Percentiles rank a stretch among this genome's conserved stretches.
phyloP scores from a whole-genome alignment of 768 basidiomycete species.

The Pleurotus cornucopiae region DNA sequence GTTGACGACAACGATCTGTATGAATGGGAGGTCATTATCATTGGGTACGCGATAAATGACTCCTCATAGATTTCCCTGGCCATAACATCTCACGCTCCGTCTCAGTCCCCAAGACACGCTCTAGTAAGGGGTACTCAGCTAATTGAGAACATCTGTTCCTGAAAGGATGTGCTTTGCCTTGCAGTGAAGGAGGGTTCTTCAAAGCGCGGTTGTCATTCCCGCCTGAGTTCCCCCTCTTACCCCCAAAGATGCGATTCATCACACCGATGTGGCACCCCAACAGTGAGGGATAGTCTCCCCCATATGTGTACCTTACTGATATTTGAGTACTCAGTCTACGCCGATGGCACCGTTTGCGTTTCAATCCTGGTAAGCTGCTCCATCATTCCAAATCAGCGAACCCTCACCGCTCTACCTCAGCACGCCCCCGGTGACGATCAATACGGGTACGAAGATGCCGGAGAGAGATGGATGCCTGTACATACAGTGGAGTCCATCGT shows the following conservation, averaged over 20 bases:
- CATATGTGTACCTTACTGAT: slow-evolving; percentile 1
- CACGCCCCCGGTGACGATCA: slow-evolving; percentile 96
- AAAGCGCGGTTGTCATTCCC: slow-evolving; percentile 90
- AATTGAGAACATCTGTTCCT: slow-evolving; percentile 12
- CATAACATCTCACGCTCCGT: slow-evolving; percentile 16
- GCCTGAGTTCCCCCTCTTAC: slow-evolving; percentile 81
- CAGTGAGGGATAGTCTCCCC: slow-evolving; percentile 49
- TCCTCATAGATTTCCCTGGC: slow-evolving; percentile 1
- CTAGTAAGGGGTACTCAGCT: slow-evolving; percentile 51
- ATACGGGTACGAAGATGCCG: slow-evolving; percentile 94
- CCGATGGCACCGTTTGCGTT: slow-evolving; percentile 91
- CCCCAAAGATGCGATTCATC: slow-evolving; percentile 94
- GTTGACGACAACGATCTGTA: slow-evolving; percentile 93
- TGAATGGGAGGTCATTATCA: slow-evolving; percentile 96
- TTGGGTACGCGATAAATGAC: slow-evolving; percentile 57
- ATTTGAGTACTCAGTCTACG: slow-evolving; percentile 63
- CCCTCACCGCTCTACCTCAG: slow-evolving; percentile 31
- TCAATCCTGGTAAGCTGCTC: slow-evolving; percentile 73
- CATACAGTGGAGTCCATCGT: slow-evolving; percentile 98
- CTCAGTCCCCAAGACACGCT: slow-evolving; percentile 86
- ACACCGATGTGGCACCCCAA: slow-evolving; percentile 99
- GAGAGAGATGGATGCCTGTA: slow-evolving; percentile 96
- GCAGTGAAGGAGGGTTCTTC: slow-evolving; percentile 93
- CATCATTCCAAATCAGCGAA: slow-evolving; percentile 9
- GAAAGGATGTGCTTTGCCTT: too few species aligned